phyloP scores from a whole-genome alignment of 352 stramenopile species.

The Phytophthora ohioensis region DNA sequence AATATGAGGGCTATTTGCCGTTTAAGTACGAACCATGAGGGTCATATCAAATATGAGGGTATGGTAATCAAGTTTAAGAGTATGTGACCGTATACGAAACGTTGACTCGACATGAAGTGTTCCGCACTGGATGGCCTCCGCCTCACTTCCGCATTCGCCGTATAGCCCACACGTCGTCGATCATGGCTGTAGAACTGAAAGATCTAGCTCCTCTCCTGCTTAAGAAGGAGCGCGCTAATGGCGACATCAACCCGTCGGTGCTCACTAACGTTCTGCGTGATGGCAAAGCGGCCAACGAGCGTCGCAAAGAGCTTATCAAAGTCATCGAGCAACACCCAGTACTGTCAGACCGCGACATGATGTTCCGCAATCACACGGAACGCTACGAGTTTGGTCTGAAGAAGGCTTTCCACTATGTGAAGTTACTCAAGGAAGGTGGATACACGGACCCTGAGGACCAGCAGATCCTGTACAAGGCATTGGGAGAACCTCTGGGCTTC shows the following conservation, averaged over 20 bases:
- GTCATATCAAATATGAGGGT: too few relatives aligned
- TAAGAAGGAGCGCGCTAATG: slow-evolving; percentile 34
- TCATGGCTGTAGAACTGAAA: slow-evolving; percentile 31
- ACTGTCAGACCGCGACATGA: slow-evolving; percentile 41
- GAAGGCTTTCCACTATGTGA: slow-evolving; percentile 38
- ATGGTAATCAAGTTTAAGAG: too few relatives aligned
- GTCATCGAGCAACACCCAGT: slow-evolving; percentile 36
- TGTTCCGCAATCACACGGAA: slow-evolving; percentile 42
- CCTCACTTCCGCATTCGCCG: slow-evolving; percentile 3
- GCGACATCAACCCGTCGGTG: slow-evolving; percentile 28
- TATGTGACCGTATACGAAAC: background rate
- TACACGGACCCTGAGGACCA: slow-evolving; percentile 31
- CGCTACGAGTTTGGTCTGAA: slow-evolving; percentile 40
- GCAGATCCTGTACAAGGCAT: slow-evolving; percentile 32
- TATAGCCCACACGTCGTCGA: background rate
- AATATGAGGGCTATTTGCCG: too few relatives aligned
- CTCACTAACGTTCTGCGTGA: slow-evolving; percentile 29
- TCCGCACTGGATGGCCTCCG: too few relatives aligned
- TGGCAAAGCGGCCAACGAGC: slow-evolving; percentile 24
- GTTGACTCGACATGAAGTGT: background rate
- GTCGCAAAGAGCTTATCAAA: slow-evolving; percentile 30
- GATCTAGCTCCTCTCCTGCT: slow-evolving; percentile 39
- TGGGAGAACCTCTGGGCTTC: slow-evolving; percentile 30
- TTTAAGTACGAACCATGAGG: too few relatives aligned
- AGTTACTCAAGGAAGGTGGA: slow-evolving; percentile 27